Conservation (phyloP, 345 rosid genomes). For the Melaleuca alternifolia region DNA sequence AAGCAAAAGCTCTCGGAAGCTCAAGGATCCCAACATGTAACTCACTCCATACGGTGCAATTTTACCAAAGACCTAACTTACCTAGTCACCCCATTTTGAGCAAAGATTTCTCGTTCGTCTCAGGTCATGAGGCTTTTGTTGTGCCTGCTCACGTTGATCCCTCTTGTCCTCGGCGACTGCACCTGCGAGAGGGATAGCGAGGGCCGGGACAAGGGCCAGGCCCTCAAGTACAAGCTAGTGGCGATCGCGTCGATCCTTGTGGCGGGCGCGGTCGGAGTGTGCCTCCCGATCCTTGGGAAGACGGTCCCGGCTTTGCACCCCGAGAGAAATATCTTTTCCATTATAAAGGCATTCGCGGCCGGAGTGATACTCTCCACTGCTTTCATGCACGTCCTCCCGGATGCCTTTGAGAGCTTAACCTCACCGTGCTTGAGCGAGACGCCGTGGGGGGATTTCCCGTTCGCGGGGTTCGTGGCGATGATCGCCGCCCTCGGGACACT, state of each 20-base stretch:
- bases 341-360: constrained; percentile 59
- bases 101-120: neutral
- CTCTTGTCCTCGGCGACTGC: neutral
- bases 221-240: constrained; percentile 24
- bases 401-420: constrained; percentile 55
- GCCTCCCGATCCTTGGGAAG: constrained; percentile 31
- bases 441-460: constrained; percentile 80
- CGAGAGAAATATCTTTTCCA: constrained; percentile 23
- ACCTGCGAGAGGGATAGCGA: constrained; percentile 7
- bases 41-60: neutral
- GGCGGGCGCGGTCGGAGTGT: constrained; percentile 35
- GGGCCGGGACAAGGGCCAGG: constrained; percentile 1
- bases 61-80: neutral
- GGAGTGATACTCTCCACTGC: constrained; percentile 78
- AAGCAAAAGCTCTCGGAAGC: neutral
- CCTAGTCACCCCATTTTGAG: neutral
- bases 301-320: constrained; percentile 22
- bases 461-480: constrained; percentile 77
- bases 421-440: constrained; percentile 42
- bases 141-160: neutral
- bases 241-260: constrained; percentile 38
- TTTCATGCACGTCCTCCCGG: constrained; percentile 77
- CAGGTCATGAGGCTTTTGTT: neutral
- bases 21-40: neutral
- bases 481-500: constrained; percentile 49